Base-by-base conservation (phyloP, 768 basidiomycete species). In the Strobilomyces dryophilus region DNA sequence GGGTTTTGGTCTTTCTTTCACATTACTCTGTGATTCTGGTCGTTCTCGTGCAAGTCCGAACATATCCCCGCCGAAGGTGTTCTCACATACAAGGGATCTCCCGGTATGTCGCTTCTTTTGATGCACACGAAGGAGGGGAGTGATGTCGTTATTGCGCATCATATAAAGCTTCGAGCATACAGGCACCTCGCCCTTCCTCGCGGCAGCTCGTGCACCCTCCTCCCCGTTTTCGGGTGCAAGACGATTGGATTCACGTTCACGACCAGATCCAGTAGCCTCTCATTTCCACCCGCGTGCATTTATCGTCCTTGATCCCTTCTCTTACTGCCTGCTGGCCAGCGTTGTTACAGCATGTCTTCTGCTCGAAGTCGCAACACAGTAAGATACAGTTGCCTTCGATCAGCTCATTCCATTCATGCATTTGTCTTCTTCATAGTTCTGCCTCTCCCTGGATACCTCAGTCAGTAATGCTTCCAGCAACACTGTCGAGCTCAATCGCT, bases 401-500 rank as follows among this genome's bases (percentile, higher is more conserved):
- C 14, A 2, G 9, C 2, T 24, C 11, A 20, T 20, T 36, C 17
- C 11, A 21, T 36, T 53, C 17, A 61, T 47, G 26, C 14, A 21
- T 44, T 35, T 44, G 32, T 35, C 49, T 48, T 36, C 1, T 12
- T 29, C 40, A 15, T 35, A 69, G 69, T 45, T 56, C 37, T 66
- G 51, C 43, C 57, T 68, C 39, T 59, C 70, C 5, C 41, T 66
- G 45, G 64, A 69, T 36, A 37, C 47, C 29, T 42, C 60, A 35
- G 32, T 49, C 42, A 45, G 48, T 7, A 54, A 39, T 17, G 43
- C 51, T 12, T 51, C 61, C 20, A 59, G 41, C 45, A 49, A 18
- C 20, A 56, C 58, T 18, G 12, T 20, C 34, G 51, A 53, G n/a
- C 55, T 63, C 40, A 64, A 60, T 45, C 76, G 79, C 34, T 84